Percentiles rank a stretch among this genome's conserved stretches.
These are phyloP conservation scores for Colletotrichum sp. DNA, from an alignment of 2,329 filamentous ascomycete species.

Conservation along the genomic window DNA sequence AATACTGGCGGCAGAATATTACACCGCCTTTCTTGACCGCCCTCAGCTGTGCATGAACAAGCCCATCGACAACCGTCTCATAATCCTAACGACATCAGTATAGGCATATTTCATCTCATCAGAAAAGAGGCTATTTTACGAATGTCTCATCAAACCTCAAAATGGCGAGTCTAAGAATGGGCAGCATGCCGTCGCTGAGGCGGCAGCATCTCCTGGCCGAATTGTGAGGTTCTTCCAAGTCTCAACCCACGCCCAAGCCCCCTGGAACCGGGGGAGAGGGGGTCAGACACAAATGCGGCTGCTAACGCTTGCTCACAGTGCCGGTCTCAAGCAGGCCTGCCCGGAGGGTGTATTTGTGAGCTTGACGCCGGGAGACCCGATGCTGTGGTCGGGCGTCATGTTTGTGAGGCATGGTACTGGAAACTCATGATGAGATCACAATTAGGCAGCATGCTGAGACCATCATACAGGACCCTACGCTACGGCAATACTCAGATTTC, in stretches of 20 bases:
- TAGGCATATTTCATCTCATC: slow-evolving; percentile 1
- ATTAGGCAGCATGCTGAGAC: neutral
- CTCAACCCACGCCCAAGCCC: neutral
- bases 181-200: slow-evolving; percentile 61
- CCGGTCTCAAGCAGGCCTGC: slow-evolving; percentile 80
- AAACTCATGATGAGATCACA: neutral
- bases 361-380: slow-evolving; percentile 80
- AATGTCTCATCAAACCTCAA: neutral
- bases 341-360: slow-evolving; percentile 88
- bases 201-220: slow-evolving; percentile 81
- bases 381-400: slow-evolving; percentile 87
- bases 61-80: slow-evolving; percentile 10
- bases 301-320: slow-evolving; percentile 52
- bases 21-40: slow-evolving; percentile 32
- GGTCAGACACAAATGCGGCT: slow-evolving; percentile 20
- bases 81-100: neutral
- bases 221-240: slow-evolving; percentile 60
- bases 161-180: slow-evolving; percentile 52
- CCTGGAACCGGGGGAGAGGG: slow-evolving; percentile 22
- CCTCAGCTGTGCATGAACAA: slow-evolving; percentile 17
- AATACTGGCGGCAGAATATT: slow-evolving; percentile 29
- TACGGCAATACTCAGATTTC: slow-evolving; percentile 85
- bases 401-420: slow-evolving; percentile 84
- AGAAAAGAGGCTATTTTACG: neutral
- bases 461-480: slow-evolving; percentile 77